phyloP scores from a whole-genome alignment of 2,329 filamentous ascomycete genomes.

The Trichoderma aggressivum region DNA sequence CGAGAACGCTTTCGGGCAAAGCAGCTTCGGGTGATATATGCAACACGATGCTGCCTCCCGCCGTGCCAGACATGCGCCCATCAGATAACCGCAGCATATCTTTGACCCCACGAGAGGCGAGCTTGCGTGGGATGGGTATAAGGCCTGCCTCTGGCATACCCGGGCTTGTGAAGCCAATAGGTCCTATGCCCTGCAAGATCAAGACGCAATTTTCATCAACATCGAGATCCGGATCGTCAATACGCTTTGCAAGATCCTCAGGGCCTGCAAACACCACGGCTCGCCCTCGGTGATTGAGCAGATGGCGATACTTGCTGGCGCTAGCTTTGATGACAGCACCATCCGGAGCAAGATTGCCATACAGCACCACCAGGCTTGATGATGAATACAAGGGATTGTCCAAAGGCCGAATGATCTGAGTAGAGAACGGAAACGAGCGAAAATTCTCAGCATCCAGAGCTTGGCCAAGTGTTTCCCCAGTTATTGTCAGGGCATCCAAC shows the following conservation, averaged over 20 bases:
- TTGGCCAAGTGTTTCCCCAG: conserved; percentile 76
- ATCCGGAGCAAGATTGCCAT: conserved; percentile 77
- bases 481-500: conserved; percentile 76
- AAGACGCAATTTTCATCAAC: conserved; percentile 61
- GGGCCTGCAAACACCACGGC: conserved; percentile 69
- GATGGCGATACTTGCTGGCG: conserved; percentile 68
- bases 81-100: conserved; percentile 86
- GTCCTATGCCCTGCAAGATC: conserved; percentile 83
- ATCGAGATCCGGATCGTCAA: conserved; percentile 57
- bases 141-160: conserved; percentile 85
- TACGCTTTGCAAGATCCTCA: conserved; percentile 68
- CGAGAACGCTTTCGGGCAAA: conserved; percentile 70
- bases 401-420: conserved; percentile 62
- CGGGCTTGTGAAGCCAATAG: conserved; percentile 68
- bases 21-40: conserved; percentile 86
- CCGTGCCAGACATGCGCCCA: conserved; percentile 81
- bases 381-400: conserved; percentile 63
- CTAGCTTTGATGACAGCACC: conserved; percentile 91
- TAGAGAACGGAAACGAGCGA: conserved; percentile 42
- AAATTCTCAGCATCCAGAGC: conserved; percentile 69
- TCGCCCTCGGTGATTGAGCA: conserved; percentile 44
- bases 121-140: conserved; percentile 67
- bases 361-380: conserved; percentile 77
- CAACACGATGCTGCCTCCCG: conserved; percentile 84
- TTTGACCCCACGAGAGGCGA: conserved; percentile 67